Conservation (phyloP, 2,329 filamentous ascomycete genomes). For the Xylaria hypoxylon region DNA sequence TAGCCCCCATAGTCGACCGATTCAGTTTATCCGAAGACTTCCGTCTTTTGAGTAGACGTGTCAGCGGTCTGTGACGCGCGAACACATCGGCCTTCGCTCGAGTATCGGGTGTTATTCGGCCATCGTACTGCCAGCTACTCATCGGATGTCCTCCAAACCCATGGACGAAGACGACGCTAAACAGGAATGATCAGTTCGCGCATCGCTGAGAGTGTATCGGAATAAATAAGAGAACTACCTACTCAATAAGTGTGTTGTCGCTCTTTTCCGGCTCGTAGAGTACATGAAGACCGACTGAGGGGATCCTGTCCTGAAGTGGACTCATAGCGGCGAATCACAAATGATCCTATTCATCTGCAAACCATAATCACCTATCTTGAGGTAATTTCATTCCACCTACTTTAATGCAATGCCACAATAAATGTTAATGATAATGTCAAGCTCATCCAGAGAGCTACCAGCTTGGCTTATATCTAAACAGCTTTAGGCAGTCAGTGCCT, state of each 20-base stretch:
- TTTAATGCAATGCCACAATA: slow-evolving; percentile 6
- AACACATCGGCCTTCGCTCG: background rate
- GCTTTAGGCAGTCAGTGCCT: slow-evolving; percentile 28
- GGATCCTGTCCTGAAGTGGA: slow-evolving; percentile 20
- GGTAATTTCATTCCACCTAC: slow-evolving; percentile 2
- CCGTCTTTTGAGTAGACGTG: slow-evolving; percentile 15
- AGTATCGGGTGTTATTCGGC: background rate
- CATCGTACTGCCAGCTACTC: slow-evolving; percentile 35
- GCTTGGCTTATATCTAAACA: slow-evolving; percentile 25
- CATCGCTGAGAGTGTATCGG: background rate
- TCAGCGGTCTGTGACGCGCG: slow-evolving; percentile 15
- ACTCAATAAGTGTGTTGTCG: slow-evolving; percentile 30
- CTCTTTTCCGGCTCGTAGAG: slow-evolving; percentile 33
- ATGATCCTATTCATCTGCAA: slow-evolving; percentile 11
- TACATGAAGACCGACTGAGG: slow-evolving; percentile 33
- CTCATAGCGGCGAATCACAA: slow-evolving; percentile 31
- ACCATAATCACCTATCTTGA: slow-evolving; percentile 6
- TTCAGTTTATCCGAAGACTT: slow-evolving; percentile 10
- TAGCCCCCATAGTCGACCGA: background rate
- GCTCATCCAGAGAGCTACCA: background rate
- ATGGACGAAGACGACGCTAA: slow-evolving; percentile 36
- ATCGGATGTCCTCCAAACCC: slow-evolving; percentile 38
- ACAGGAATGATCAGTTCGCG: slow-evolving; percentile 1
- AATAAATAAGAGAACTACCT: background rate
- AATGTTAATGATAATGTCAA: slow-evolving; percentile 11